Evolutionary conservation across 768 basidiomycete genomes (phyloP).

Genomic region (Plicaturopsis crispa): DNA sequence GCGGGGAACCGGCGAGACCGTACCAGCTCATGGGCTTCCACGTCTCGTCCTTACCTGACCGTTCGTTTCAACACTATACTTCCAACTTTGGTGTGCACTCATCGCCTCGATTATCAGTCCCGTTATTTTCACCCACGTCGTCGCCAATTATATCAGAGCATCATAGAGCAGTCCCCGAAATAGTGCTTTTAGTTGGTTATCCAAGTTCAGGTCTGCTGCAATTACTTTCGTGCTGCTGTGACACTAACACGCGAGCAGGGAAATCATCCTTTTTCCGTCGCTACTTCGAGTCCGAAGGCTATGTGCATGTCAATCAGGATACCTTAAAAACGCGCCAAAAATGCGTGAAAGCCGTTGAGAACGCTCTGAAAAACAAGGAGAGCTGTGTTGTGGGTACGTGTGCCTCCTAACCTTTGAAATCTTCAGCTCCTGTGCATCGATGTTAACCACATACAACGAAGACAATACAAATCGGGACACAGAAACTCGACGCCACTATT

Average conservation of each 20-base stretch:
- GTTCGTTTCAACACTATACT: too few relatives aligned
- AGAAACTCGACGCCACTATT: slow-evolving; percentile 61
- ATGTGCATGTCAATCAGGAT: slow-evolving; percentile 87
- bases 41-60: slow-evolving; percentile 35
- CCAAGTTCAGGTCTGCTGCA: too few relatives aligned
- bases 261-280: slow-evolving; percentile 75
- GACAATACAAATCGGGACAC: slow-evolving; percentile 90
- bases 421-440: not conserved
- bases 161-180: slow-evolving; percentile 18
- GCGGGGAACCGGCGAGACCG: slow-evolving; percentile 35
- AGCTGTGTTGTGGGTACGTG: slow-evolving; percentile 75
- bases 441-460: too few relatives aligned
- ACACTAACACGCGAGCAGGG: too few relatives aligned
- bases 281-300: slow-evolving; percentile 61
- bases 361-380: slow-evolving; percentile 43
- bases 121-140: slow-evolving; percentile 14
- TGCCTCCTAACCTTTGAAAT: not conserved
- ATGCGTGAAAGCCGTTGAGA: slow-evolving; percentile 61
- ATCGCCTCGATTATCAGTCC: slow-evolving; percentile 15
- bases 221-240: not conserved
- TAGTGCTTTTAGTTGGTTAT: slow-evolving; percentile 45
- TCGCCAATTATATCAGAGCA: slow-evolving; percentile 27
- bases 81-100: too few relatives aligned
- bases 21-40: slow-evolving; percentile 63
- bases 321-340: slow-evolving; percentile 64